phyloP scores from a whole-genome alignment of 2,329 filamentous ascomycete species.

The Cytospora chrysosperma region DNA sequence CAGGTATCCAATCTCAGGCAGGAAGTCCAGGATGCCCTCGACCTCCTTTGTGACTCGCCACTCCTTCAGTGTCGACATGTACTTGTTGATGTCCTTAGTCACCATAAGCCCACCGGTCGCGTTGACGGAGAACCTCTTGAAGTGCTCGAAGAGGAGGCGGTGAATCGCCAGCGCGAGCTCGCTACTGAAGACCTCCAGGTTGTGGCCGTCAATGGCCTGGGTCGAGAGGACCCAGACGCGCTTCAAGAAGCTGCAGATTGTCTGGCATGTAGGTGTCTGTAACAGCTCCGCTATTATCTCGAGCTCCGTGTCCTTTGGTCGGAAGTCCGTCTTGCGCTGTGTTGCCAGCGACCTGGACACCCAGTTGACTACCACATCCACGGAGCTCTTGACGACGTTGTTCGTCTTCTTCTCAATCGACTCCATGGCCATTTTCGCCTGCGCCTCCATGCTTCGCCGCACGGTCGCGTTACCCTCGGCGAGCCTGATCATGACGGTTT shows the following conservation, averaged over 20 bases:
- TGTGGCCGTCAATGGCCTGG: constrained; percentile 76
- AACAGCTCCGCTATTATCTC: constrained; percentile 65
- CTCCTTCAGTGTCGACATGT: constrained; percentile 78
- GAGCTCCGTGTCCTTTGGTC: constrained; percentile 77
- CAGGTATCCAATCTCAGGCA: constrained; percentile 90
- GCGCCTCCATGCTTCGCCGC: constrained; percentile 83
- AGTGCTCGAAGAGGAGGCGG: constrained; percentile 80
- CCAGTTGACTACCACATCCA: constrained; percentile 73
- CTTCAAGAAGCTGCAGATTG: constrained; percentile 77
- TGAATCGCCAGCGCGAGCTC: constrained; percentile 82
- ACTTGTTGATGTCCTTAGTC: constrained; percentile 92
- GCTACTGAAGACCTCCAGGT: constrained; percentile 76
- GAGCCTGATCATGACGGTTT: constrained; percentile 84
- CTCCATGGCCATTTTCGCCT: constrained; percentile 69
- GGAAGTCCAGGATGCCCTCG: constrained; percentile 71
- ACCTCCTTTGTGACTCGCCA: constrained; percentile 75
- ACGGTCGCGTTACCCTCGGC: constrained; percentile 89
- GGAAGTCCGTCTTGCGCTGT: constrained; percentile 88
- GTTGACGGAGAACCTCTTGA: constrained; percentile 91
- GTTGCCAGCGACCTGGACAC: constrained; percentile 67
- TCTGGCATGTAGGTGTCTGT: constrained; percentile 81
- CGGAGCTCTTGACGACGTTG: constrained; percentile 54
- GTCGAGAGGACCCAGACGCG: constrained; percentile 62
- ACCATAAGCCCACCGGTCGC: constrained; percentile 93
- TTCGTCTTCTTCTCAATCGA: constrained; percentile 83